Base-by-base conservation (phyloP, 441 rosid genomes). In the Mallotus repandus region DNA sequence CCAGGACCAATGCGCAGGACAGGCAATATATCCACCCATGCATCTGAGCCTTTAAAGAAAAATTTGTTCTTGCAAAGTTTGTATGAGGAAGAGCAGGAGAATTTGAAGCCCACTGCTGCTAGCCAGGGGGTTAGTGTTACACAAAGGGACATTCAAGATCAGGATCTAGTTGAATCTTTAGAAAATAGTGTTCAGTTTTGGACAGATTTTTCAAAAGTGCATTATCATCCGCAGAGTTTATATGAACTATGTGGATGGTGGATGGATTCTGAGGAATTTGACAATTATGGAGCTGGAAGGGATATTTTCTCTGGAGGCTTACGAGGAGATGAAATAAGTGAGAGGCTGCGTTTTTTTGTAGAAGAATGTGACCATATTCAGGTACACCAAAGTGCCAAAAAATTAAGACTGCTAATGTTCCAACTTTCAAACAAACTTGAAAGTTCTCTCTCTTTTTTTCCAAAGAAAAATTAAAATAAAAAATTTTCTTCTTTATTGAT, bases 331-430 rank as follows among this genome's bases (percentile, higher is more conserved):
- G 98, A 92, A 73, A 86, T 92, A 72, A 80, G 81, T 57, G 94
- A 94, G 74, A 88, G 92, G 72, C 92, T 94, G 75, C 91, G 97
- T 0, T 91, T 85, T 80, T 94, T 92, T 48, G 86, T 86, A 3
- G 99, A 94, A 86, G 99, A 89, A 22, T 91, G 98, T 85, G 99
- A 94, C 82, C 93, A 88, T 81, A 81, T 91, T 60, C 98, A 95
- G 97, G 98, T 93, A 79, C 13, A 22, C 57, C 4, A 49, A 14
- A 49, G 11, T 49, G 53, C 11, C 10, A 49, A 49, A 49, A 49
- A 10, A 4, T 8, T 11, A 49, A 35, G 41, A 35, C 41, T 35
- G 41, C 5, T 35, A 35, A 35, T 35, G 5, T 35, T 35, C 41
- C 4, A 3, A 35, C 41, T 35, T 35, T 5, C 41, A 35, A 35